phyloP scores from a whole-genome alignment of 2,329 filamentous ascomycete species.

The Scytalidium lignicola region DNA sequence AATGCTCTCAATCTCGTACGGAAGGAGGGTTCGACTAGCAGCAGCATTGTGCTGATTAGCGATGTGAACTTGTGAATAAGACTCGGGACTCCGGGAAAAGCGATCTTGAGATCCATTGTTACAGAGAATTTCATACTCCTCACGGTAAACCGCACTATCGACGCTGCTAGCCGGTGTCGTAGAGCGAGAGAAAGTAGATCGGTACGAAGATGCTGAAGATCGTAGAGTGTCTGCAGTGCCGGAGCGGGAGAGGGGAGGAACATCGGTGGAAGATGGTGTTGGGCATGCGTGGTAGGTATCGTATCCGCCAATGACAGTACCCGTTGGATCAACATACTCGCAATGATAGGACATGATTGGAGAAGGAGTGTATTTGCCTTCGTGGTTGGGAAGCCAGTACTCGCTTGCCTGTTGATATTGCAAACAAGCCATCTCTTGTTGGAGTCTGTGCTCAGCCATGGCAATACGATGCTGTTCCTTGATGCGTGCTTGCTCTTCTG shows the following conservation, averaged over 20 bases:
- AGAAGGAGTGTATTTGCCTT: constrained; percentile 8
- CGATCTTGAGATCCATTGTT: constrained; percentile 7
- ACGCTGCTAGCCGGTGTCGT: constrained; percentile 30
- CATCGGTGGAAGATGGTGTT: constrained; percentile 29
- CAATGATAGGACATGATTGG: constrained; percentile 6
- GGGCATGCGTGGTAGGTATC: constrained; percentile 13
- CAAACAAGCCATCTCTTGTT: constrained; percentile 16
- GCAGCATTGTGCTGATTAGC: constrained; percentile 10
- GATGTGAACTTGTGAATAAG: constrained; percentile 19
- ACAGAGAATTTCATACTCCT: constrained; percentile 11
- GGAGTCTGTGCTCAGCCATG: constrained; percentile 11
- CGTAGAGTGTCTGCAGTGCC: constrained; percentile 25
- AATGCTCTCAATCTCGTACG: constrained; percentile 24
- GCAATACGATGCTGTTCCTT: constrained; percentile 17
- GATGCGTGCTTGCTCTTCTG: constrained; percentile 18
- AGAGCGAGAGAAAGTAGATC: constrained; percentile 21
- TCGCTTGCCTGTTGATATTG: constrained; percentile 18
- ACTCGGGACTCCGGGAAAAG: constrained; percentile 5
- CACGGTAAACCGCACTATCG: constrained; percentile 19
- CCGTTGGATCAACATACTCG: constrained; percentile 13
- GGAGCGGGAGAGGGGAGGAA: constrained; percentile 29
- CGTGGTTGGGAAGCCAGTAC: constrained; percentile 19
- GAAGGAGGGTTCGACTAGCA: constrained; percentile 20
- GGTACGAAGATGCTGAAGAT: constrained; percentile 28
- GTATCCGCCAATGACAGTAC: constrained; percentile 1